Evolutionary conservation across 768 basidiomycete species (phyloP).

Genomic region (Tricholoma sp.): DNA sequence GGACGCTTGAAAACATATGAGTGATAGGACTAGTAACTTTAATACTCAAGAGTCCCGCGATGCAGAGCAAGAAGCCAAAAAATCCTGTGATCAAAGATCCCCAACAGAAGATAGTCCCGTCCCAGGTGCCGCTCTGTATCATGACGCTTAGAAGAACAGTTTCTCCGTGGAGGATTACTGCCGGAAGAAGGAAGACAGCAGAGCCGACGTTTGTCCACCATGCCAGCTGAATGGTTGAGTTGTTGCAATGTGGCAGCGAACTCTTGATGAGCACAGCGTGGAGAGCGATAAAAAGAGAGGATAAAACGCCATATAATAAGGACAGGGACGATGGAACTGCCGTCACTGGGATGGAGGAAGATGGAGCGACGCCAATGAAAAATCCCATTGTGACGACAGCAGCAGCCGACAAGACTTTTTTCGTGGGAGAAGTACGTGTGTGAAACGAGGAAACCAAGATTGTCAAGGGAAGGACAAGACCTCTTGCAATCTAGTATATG

Average conservation of each 20-base stretch:
- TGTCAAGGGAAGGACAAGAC: constrained; percentile 78
- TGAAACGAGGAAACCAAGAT: constrained; percentile 64
- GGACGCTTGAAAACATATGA: constrained; percentile 78
- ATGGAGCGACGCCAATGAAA: constrained; percentile 67
- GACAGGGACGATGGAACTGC: constrained; percentile 50
- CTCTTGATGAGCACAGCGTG: constrained; percentile 73
- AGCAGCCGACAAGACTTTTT: constrained; percentile 53
- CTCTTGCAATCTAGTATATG: constrained; percentile 66
- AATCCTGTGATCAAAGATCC: constrained; percentile 65
- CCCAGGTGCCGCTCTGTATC: constrained; percentile 37
- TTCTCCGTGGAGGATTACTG: constrained; percentile 57
- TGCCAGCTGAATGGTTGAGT: constrained; percentile 67
- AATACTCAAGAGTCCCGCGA: constrained; percentile 77
- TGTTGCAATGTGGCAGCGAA: constrained; percentile 61
- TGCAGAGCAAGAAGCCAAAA: constrained; percentile 78
- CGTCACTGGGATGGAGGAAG: constrained; percentile 33
- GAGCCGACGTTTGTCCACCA: constrained; percentile 78
- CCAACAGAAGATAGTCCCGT: constrained; percentile 51
- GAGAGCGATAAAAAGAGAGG: constrained; percentile 69
- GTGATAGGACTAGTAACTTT: constrained; percentile 80
- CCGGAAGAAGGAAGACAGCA: constrained; percentile 58
- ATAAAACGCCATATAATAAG: constrained; percentile 64
- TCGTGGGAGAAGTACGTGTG: constrained; percentile 48
- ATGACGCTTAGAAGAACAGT: constrained; percentile 34
- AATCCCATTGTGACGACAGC: constrained; percentile 68